phyloP scores from a whole-genome alignment of 192 early-diverging fungal species.

The Coemansia sp. region DNA sequence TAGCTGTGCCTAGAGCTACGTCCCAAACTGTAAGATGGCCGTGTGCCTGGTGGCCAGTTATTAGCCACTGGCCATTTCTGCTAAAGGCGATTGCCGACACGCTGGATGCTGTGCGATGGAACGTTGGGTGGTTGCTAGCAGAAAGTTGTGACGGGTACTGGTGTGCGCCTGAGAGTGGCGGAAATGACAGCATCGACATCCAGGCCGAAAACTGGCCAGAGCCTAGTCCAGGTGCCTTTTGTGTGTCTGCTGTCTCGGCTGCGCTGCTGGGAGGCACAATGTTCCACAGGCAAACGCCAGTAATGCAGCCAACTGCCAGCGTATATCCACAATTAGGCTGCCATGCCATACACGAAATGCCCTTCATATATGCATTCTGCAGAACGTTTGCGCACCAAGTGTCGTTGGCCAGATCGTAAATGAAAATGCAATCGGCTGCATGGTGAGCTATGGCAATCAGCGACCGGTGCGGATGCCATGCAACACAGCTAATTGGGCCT shows the following conservation, averaged over 20 bases:
- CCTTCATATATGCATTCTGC: constrained; percentile 40
- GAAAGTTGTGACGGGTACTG: constrained; percentile 11
- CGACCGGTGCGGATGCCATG: constrained; percentile 73
- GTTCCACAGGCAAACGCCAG: constrained; percentile 50
- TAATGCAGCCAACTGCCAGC: constrained; percentile 43
- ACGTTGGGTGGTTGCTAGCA: background rate
- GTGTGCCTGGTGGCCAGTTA: constrained; percentile 36
- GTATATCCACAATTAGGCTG: constrained; percentile 47
- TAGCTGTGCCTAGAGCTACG: constrained; percentile 41
- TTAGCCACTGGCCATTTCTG: constrained; percentile 48
- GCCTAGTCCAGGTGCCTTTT: constrained; percentile 27
- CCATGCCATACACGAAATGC: constrained; percentile 50
- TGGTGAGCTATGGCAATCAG: constrained; percentile 68
- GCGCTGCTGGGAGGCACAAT: constrained; percentile 21
- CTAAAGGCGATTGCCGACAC: constrained; percentile 46
- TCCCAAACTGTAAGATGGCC: constrained; percentile 52
- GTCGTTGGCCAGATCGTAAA: constrained; percentile 66
- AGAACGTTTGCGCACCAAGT: constrained; percentile 50
- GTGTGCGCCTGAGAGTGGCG: constrained; percentile 10
- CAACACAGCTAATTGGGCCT: constrained; percentile 57
- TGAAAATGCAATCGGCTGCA: constrained; percentile 59
- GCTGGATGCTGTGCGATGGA: constrained; percentile 26
- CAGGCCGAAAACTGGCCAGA: constrained; percentile 33
- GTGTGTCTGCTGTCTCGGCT: background rate
- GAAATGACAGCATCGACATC: constrained; percentile 48